Base-by-base conservation (phyloP, 2,329 filamentous ascomycete species). In the Fusarium lateritium region DNA sequence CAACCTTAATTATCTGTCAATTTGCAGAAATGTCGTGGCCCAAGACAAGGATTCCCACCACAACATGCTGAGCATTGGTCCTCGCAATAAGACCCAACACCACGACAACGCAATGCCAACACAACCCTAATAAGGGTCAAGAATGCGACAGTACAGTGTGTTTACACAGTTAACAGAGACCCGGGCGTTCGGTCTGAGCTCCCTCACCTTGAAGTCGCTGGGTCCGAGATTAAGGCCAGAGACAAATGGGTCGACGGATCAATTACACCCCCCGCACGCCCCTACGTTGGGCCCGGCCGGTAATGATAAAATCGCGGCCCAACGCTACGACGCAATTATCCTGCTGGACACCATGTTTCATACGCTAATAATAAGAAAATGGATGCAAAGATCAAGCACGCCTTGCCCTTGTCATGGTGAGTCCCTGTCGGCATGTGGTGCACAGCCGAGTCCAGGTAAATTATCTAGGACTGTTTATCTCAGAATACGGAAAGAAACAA, bases 191-290 rank as follows among this genome's bases (percentile, higher is more conserved):
- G 72, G 72, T 74, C 72, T 75, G 67, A 67, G 67, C 63, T 60
- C 46, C 50, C 57, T 74, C 72, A 75, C 72, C 72, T 74, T 74
- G 52, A 38, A 34, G 51, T 55, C 52, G 58, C 70, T 62, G 58
- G 70, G 64, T 60, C 72, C 62, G 72, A 74, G 71, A 74, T 74
- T 74, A 74, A 71, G 72, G 69, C 69, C 69, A 73, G 50, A 54
- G 57, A 58, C 44, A 68, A 31, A 69, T 73, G 66, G 72, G 69
- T 65, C 69, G 63, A 73, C 42, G 56, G 57, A 61, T 62, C 64
- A 64, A 44, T 54, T 40, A 40, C 61, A 69, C 69, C 28, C 67
- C 69, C 62, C 67, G 52, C 66, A 61, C 58, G 56, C 60, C 65
- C 63, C 66, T 67, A 53, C 46, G 49, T 74, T 65, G 59, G 70